A percentile compares a stretch with the other conserved stretches of the same genome.
Conservation (phyloP, 164 flowering plant genomes). For the Magnolia changhungtana region DNA sequence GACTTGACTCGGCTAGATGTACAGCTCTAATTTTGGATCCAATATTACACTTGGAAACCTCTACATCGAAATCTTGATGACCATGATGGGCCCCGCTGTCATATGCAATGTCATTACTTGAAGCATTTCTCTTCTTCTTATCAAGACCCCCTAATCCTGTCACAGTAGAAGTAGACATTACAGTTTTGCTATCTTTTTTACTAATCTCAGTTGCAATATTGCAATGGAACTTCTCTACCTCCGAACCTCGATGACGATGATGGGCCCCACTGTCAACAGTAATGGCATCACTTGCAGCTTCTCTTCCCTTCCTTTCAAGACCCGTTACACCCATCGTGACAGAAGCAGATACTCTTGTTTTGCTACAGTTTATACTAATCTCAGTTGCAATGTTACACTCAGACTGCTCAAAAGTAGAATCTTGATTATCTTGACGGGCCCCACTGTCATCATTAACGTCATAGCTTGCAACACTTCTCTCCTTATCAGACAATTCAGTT, state of each 20-base stretch:
- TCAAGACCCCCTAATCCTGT: background rate
- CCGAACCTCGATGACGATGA: background rate
- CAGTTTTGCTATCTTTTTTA: background rate
- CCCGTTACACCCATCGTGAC: background rate
- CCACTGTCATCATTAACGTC: background rate
- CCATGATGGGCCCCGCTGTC: too few relatives aligned
- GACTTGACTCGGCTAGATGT: too few relatives aligned
- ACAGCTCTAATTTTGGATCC: background rate
- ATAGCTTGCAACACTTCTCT: background rate
- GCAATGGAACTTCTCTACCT: background rate
- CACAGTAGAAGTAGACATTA: background rate
- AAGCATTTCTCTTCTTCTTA: background rate
- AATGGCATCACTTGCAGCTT: background rate
- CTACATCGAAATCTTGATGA: background rate
- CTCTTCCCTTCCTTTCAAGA: background rate
- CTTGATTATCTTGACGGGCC: background rate
- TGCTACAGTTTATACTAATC: background rate
- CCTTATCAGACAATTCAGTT: background rate
- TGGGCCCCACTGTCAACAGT: background rate
- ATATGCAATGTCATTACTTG: background rate
- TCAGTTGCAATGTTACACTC: background rate
- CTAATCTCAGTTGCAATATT: too few relatives aligned
- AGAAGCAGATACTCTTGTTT: background rate
- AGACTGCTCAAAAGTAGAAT: background rate
- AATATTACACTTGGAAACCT: background rate